phyloP scores from a whole-genome alignment of 257 asterid species.

The Solanum acaule region DNA sequence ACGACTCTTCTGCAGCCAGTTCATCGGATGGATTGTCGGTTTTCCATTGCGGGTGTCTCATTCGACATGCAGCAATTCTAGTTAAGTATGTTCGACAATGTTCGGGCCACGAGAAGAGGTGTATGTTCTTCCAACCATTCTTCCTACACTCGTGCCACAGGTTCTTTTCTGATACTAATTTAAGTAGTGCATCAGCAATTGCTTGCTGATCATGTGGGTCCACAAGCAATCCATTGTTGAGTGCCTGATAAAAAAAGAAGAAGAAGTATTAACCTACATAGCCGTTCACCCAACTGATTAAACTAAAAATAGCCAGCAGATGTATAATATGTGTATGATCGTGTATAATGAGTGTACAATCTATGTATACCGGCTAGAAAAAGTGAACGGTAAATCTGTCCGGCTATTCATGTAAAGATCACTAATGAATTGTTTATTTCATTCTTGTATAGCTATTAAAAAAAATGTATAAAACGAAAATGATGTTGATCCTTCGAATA shows the following conservation, averaged over 20 bases:
- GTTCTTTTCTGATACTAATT: constrained; percentile 69
- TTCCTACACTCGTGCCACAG: constrained; percentile 67
- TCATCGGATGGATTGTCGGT: constrained; percentile 68
- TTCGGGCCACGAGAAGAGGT: constrained; percentile 82
- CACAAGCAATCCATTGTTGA: constrained; percentile 66
- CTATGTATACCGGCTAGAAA: background rate
- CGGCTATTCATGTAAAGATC: background rate
- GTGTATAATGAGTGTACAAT: background rate
- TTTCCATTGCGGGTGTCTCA: constrained; percentile 90
- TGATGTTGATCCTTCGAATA: background rate
- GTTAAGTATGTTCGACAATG: constrained; percentile 80
- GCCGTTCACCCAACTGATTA: background rate
- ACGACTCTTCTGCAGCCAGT: constrained; percentile 45
- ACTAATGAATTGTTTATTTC: background rate
- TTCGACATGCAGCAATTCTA: constrained; percentile 66
- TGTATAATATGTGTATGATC: background rate
- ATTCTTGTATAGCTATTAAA: background rate
- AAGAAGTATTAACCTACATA: background rate
- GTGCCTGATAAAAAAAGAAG: constrained; percentile 28
- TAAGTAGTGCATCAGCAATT: constrained; percentile 61
- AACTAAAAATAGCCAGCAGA: background rate
- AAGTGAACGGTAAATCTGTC: background rate
- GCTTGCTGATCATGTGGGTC: constrained; percentile 75
- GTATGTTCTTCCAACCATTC: constrained; percentile 75
- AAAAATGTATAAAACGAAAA: background rate